Evolutionary conservation across 306 rosid genomes (phyloP).

Genomic region (Trifolium repens): DNA sequence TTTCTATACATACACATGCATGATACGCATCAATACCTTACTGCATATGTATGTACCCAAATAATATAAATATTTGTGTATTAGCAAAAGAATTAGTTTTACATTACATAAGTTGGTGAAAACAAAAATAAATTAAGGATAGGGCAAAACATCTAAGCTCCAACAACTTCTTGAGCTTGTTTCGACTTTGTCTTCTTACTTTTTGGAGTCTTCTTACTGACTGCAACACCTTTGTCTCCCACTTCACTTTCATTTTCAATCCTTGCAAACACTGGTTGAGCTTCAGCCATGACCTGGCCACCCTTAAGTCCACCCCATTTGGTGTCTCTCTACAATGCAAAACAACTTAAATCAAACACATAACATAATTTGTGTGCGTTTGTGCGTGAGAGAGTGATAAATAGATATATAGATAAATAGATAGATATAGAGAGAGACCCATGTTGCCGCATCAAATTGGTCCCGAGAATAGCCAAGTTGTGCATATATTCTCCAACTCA

Average conservation of each 20-base stretch:
- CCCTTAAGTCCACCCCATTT: slow-evolving; percentile 88
- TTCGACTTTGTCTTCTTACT: slow-evolving; percentile 52
- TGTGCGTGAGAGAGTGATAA: slow-evolving; percentile 2
- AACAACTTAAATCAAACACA: slow-evolving; percentile 42
- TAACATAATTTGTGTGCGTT: neutral
- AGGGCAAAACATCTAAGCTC: slow-evolving; percentile 51
- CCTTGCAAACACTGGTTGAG: slow-evolving; percentile 80
- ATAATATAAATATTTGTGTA: slow-evolving; percentile 20
- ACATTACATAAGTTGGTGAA: slow-evolving; percentile 15
- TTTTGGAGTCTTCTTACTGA: slow-evolving; percentile 53
- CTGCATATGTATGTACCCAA: slow-evolving; percentile 29
- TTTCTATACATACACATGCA: slow-evolving; percentile 31
- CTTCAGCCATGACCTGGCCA: slow-evolving; percentile 86
- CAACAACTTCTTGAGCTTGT: slow-evolving; percentile 60
- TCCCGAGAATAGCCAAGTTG: slow-evolving; percentile 85
- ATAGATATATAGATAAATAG: neutral
- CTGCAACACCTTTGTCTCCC: slow-evolving; percentile 47
- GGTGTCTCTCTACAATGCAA: slow-evolving; percentile 68
- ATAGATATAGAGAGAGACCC: slow-evolving; percentile 66
- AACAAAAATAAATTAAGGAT: slow-evolving; percentile 22
- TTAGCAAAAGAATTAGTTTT: slow-evolving; percentile 32
- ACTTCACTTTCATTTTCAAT: slow-evolving; percentile 69
- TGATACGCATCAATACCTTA: neutral
- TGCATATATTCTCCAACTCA: slow-evolving; percentile 84
- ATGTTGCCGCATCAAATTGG: slow-evolving; percentile 74